These are phyloP conservation scores for Phaeosphaeriaceae sp. DNA, from an alignment of 2,329 filamentous ascomycete genomes.

Conservation along the genomic window DNA sequence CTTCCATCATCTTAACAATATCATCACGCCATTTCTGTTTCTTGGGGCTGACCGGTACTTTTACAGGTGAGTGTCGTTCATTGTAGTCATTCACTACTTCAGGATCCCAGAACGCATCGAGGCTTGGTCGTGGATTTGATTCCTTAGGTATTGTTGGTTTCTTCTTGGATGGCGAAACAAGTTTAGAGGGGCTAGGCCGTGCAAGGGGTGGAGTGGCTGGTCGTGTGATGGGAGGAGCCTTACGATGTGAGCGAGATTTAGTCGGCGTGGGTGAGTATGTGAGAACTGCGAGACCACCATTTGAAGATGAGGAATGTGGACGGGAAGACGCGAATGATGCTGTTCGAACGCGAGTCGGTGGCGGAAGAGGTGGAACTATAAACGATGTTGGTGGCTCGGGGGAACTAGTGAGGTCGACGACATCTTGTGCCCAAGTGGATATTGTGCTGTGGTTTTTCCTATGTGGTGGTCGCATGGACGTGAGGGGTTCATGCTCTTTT, in stretches of 20 bases:
- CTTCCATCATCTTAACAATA: slow-evolving; percentile 35
- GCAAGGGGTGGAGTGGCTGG: slow-evolving; percentile 40
- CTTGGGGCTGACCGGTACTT: slow-evolving; percentile 41
- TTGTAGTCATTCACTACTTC: slow-evolving; percentile 46
- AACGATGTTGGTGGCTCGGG: slow-evolving; percentile 30
- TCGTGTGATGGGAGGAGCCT: slow-evolving; percentile 38
- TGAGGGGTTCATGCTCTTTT: slow-evolving; percentile 6
- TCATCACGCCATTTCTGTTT: slow-evolving; percentile 44
- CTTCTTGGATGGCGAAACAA: slow-evolving; percentile 47
- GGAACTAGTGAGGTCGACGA: slow-evolving; percentile 41
- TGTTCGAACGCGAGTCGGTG: slow-evolving; percentile 25
- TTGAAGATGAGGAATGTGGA: slow-evolving; percentile 38
- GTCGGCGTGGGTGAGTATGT: slow-evolving; percentile 44
- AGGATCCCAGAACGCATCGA: slow-evolving; percentile 49
- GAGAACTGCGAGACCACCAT: slow-evolving; percentile 35
- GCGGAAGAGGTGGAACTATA: slow-evolving; percentile 14
- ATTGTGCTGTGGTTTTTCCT: slow-evolving; percentile 35
- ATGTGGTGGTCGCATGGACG: slow-evolving; percentile 29
- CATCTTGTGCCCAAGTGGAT: slow-evolving; percentile 40
- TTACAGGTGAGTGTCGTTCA: slow-evolving; percentile 45
- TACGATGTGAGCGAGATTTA: slow-evolving; percentile 42
- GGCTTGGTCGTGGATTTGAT: slow-evolving; percentile 39
- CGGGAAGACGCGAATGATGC: slow-evolving; percentile 37
- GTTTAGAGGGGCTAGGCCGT: slow-evolving; percentile 38
- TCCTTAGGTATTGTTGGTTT: slow-evolving; percentile 38